phyloP scores from a whole-genome alignment of 225 moss, liverwort and hornwort species.

The Antitrichia curtipendula region DNA sequence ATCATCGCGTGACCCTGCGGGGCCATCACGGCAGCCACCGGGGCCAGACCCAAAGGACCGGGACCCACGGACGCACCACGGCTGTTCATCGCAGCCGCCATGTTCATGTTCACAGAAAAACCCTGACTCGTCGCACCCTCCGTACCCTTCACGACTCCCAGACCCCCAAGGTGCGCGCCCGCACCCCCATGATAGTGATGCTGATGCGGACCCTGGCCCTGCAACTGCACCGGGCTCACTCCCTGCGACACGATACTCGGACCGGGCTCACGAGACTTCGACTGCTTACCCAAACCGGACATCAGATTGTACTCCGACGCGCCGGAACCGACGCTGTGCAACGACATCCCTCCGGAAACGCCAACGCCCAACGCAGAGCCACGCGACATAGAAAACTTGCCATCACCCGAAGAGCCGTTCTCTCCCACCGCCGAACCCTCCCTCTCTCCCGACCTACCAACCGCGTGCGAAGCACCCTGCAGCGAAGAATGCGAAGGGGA shows the following conservation, averaged over 20 bases:
- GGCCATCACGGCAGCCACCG: constrained; percentile 87
- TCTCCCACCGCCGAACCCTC: constrained; percentile 43
- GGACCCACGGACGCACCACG: constrained; percentile 50
- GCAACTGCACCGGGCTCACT: background rate
- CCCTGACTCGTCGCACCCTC: constrained; percentile 45
- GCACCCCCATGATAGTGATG: constrained; percentile 16
- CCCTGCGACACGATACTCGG: background rate
- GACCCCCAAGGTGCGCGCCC: background rate
- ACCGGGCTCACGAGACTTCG: constrained; percentile 22
- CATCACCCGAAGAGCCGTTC: constrained; percentile 44
- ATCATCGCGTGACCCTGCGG: constrained; percentile 86
- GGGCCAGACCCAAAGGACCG: constrained; percentile 72
- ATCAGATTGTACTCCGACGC: constrained; percentile 43
- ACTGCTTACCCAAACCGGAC: constrained; percentile 37
- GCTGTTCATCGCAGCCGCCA: constrained; percentile 30
- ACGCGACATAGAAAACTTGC: constrained; percentile 39
- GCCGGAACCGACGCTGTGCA: background rate
- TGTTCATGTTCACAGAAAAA: constrained; percentile 28
- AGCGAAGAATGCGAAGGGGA: constrained; percentile 33
- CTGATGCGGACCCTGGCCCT: constrained; percentile 1
- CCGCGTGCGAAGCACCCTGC: constrained; percentile 24
- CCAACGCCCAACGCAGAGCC: constrained; percentile 13
- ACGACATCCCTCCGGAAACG: constrained; percentile 10
- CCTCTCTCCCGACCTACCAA: constrained; percentile 31
- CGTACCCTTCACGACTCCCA: constrained; percentile 24